Evolutionary conservation across 2,329 filamentous ascomycete genomes (phyloP).

Genomic region (Tympanopsis confertula): DNA sequence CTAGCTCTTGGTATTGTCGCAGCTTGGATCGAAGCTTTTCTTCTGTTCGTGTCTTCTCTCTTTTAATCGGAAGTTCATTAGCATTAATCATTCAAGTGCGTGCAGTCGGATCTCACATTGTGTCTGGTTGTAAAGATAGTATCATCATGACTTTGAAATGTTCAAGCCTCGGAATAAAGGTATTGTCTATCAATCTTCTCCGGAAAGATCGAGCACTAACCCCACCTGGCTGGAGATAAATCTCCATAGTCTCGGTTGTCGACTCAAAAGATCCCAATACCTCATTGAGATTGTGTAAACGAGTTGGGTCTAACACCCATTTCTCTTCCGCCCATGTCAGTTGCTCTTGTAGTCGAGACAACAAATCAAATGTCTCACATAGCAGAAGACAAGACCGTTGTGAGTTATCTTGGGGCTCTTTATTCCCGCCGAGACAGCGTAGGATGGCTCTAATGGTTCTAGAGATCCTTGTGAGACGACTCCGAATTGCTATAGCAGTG

Average conservation of each 20-base stretch:
- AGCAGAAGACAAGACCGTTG: background rate
- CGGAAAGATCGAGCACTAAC: slow-evolving; percentile 12
- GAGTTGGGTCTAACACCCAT: background rate
- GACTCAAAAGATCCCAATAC: slow-evolving; percentile 10
- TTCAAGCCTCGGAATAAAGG: slow-evolving; percentile 13
- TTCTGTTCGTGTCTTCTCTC: no score
- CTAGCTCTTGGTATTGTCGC: background rate
- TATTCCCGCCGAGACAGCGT: background rate
- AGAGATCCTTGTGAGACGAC: no score
- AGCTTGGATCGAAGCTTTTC: background rate
- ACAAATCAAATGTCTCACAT: background rate
- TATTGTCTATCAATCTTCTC: slow-evolving; percentile 13
- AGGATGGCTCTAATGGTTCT: background rate
- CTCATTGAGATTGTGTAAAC: slow-evolving; percentile 9
- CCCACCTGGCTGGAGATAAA: slow-evolving; percentile 17
- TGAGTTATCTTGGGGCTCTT: background rate
- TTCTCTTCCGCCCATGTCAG: background rate
- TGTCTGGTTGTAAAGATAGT: slow-evolving; percentile 11
- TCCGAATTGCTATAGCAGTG: no score
- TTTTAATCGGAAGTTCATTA: no score
- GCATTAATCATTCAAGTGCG: no score
- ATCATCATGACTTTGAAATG: slow-evolving; percentile 15
- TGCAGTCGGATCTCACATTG: no score
- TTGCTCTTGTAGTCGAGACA: background rate
- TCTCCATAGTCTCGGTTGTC: slow-evolving; percentile 12